Conservation (phyloP, 1,284 basidiomycete genomes). For the Melanopsichium pennsylvanicum region DNA sequence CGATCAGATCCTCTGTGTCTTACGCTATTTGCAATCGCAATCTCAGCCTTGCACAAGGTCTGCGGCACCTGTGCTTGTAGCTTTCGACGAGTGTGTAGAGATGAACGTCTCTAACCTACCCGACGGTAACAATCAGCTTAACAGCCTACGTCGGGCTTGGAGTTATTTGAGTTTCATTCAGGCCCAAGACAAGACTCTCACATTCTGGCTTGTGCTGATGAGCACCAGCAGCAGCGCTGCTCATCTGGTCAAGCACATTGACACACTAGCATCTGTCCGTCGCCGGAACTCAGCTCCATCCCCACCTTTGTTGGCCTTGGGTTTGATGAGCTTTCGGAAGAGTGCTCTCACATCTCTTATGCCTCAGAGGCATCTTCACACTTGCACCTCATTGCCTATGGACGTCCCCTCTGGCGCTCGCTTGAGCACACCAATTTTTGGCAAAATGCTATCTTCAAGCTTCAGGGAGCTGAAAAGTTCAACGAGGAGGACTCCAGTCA, state of each 20-base stretch:
- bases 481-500: not conserved
- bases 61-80: slow-evolving; percentile 5
- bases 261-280: not conserved
- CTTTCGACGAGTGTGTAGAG: slow-evolving; percentile 26
- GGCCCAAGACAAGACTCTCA: not conserved
- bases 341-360: too few relatives aligned
- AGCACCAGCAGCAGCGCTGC: slow-evolving; percentile 9
- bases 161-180: not conserved
- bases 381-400: not conserved
- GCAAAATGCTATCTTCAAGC: slow-evolving; percentile 1
- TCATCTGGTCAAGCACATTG: not conserved
- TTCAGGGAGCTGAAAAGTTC: not conserved
- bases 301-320: slow-evolving; percentile 1
- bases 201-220: slow-evolving; percentile 17
- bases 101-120: not conserved
- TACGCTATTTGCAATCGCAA: not conserved
- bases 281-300: not conserved
- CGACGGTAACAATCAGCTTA: not conserved
- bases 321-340: not conserved
- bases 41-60: too few relatives aligned
- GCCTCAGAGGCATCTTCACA: too few relatives aligned
- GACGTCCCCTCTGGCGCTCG: slow-evolving; percentile 10
- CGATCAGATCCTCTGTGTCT: not conserved
- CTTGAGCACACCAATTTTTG: not conserved
- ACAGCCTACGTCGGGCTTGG: slow-evolving; percentile 6